Evolutionary conservation across 2,329 filamentous ascomycete species (phyloP).

Genomic region (Coleophoma cylindrospora): DNA sequence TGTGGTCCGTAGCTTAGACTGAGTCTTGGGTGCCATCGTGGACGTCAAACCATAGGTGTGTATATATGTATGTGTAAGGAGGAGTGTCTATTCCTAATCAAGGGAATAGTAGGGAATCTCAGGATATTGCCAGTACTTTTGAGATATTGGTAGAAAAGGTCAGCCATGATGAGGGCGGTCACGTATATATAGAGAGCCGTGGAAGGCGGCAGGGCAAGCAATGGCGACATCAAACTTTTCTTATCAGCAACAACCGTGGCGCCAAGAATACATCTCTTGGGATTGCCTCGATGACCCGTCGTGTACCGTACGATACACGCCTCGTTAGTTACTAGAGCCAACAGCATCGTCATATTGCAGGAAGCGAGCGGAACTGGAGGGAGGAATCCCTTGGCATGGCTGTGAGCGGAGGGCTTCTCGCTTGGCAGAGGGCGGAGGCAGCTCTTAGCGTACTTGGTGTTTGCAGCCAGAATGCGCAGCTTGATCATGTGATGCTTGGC

Average conservation of each 20-base stretch:
- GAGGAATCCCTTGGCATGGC: neutral
- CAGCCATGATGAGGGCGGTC: neutral
- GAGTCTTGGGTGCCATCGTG: conserved; percentile 13
- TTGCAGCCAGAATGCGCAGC: too few relatives aligned
- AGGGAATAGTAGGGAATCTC: conserved; percentile 25
- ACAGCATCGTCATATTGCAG: too few relatives aligned
- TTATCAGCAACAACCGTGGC: neutral
- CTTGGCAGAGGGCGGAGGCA: neutral
- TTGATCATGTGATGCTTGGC: too few relatives aligned
- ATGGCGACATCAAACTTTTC: neutral
- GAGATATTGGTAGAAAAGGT: neutral
- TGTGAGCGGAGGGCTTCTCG: neutral
- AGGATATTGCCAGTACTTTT: neutral
- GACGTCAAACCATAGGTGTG: too few relatives aligned
- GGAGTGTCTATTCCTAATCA: conserved; percentile 21
- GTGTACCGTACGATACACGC: too few relatives aligned
- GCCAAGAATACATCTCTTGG: neutral
- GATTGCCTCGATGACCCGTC: neutral
- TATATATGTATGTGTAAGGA: neutral
- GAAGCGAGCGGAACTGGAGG: neutral
- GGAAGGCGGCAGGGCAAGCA: neutral
- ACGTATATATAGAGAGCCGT: neutral
- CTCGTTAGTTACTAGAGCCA: too few relatives aligned
- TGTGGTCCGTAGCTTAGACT: conserved; percentile 5
- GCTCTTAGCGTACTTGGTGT: too few relatives aligned